Percentiles rank a stretch among this genome's conserved stretches.
Evolutionary conservation across 2,329 filamentous ascomycete species (phyloP).

Genomic region (Xylaria hypoxylon): DNA sequence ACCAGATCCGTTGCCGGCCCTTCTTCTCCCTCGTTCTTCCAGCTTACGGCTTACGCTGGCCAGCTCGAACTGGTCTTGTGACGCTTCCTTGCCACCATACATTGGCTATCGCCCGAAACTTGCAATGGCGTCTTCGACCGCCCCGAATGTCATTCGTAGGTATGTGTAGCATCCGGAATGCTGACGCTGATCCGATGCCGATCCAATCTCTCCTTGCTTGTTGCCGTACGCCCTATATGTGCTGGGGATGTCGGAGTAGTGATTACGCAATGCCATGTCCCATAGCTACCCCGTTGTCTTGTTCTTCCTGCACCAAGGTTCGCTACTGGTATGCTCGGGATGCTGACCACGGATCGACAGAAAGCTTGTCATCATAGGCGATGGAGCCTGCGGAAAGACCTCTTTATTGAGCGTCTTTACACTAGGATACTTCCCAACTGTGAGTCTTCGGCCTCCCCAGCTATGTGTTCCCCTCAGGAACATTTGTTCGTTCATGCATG

Average conservation of each 20-base stretch:
- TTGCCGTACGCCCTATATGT: background rate
- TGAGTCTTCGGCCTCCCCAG: constrained; percentile 62
- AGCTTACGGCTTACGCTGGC: constrained; percentile 29
- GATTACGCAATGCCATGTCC: constrained; percentile 2
- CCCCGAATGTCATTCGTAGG: constrained; percentile 60
- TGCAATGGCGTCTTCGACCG: constrained; percentile 51
- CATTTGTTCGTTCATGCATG: constrained; percentile 39
- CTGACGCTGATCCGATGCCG: constrained; percentile 17
- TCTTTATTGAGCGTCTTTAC: constrained; percentile 98
- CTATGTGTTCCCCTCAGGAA: constrained; percentile 20
- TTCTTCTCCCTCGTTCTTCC: constrained; percentile 17
- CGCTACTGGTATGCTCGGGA: constrained; percentile 5
- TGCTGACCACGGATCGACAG: constrained; percentile 44
- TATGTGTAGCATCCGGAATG: constrained; percentile 42
- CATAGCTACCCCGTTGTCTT: background rate
- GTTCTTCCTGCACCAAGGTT: constrained; percentile 15
- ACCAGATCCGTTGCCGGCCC: constrained; percentile 21
- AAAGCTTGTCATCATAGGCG: constrained; percentile 53
- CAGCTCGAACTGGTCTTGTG: constrained; percentile 34
- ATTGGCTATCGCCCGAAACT: constrained; percentile 37
- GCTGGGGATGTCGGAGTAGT: background rate
- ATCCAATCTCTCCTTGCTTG: constrained; percentile 4
- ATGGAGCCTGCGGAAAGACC: constrained; percentile 96
- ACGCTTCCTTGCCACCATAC: constrained; percentile 33
- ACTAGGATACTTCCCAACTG: constrained; percentile 95